These are phyloP conservation scores for Trypanosomatidae sp. DNA, from an alignment of 208 protist species.

Conservation along the genomic window DNA sequence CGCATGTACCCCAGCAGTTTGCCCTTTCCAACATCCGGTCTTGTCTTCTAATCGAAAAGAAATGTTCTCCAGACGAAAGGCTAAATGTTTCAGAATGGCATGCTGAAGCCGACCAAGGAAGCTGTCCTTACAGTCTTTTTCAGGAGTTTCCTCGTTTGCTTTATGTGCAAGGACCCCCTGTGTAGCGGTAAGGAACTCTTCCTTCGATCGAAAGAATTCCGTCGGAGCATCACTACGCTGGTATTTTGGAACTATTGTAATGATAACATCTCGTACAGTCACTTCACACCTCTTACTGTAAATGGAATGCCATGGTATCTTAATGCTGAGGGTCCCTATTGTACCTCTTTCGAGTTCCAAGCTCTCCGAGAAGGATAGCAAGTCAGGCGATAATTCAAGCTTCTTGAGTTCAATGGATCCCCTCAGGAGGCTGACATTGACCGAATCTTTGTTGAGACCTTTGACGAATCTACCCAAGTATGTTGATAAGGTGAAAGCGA, in stretches of 20 bases:
- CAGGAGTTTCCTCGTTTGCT: constrained; percentile 18
- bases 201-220: constrained; percentile 22
- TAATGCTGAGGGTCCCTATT: constrained; percentile 49
- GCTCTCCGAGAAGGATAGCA: constrained; percentile 31
- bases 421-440: constrained; percentile 60
- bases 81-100: constrained; percentile 63
- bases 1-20: constrained; percentile 12
- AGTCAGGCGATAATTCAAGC: constrained; percentile 46
- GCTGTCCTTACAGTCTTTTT: constrained; percentile 21
- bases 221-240: not conserved
- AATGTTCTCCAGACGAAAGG: constrained; percentile 46
- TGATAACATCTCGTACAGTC: constrained; percentile 38
- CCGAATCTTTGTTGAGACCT: constrained; percentile 45
- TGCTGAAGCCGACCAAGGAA: constrained; percentile 58
- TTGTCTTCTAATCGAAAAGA: constrained; percentile 45
- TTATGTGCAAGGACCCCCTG: constrained; percentile 8
- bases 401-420: constrained; percentile 64
- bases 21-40: constrained; percentile 33
- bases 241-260: constrained; percentile 34
- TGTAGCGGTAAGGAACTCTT: constrained; percentile 17
- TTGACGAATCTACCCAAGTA: constrained; percentile 71
- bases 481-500: constrained; percentile 47
- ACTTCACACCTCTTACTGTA: constrained; percentile 63
- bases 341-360: constrained; percentile 37
- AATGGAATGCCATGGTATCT: constrained; percentile 58